phyloP scores from a whole-genome alignment of 768 basidiomycete genomes.

The Cystofilobasidium ferigula region DNA sequence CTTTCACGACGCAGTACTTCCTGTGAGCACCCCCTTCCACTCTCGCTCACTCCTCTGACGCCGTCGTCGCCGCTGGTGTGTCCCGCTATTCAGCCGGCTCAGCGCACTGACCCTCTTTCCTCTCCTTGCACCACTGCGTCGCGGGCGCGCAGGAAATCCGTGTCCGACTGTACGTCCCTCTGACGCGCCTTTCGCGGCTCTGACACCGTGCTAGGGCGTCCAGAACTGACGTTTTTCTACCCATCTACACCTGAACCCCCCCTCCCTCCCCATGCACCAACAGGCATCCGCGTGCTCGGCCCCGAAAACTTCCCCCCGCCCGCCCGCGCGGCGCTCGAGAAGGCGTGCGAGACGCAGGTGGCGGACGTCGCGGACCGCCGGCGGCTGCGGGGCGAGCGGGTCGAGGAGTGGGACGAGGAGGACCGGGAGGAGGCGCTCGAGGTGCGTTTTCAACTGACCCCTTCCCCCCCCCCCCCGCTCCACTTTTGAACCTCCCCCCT shows the following conservation, averaged over 20 bases:
- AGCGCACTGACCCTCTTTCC: not conserved
- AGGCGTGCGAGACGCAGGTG: slow-evolving; percentile 62
- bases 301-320: slow-evolving; percentile 48
- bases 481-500: not conserved
- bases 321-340: slow-evolving; percentile 49
- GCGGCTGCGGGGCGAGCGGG: slow-evolving; percentile 55
- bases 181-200: not conserved
- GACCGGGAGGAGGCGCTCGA: slow-evolving; percentile 30
- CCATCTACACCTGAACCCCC: not conserved
- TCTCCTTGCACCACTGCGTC: no score
- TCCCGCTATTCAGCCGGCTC: not conserved
- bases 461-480: no score
- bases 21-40: not conserved
- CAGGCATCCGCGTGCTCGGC: slow-evolving; percentile 33
- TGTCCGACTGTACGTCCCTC: slow-evolving; percentile 13
- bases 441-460: slow-evolving; percentile 5
- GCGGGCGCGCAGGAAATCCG: slow-evolving; percentile 15
- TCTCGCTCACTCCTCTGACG: not conserved
- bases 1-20: not conserved
- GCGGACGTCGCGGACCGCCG: slow-evolving; percentile 58
- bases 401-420: slow-evolving; percentile 68
- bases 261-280: no score
- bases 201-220: no score
- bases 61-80: not conserved
- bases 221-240: no score